Conservation (phyloP, 2,329 filamentous ascomycete genomes). For the Boeremia exigua region DNA sequence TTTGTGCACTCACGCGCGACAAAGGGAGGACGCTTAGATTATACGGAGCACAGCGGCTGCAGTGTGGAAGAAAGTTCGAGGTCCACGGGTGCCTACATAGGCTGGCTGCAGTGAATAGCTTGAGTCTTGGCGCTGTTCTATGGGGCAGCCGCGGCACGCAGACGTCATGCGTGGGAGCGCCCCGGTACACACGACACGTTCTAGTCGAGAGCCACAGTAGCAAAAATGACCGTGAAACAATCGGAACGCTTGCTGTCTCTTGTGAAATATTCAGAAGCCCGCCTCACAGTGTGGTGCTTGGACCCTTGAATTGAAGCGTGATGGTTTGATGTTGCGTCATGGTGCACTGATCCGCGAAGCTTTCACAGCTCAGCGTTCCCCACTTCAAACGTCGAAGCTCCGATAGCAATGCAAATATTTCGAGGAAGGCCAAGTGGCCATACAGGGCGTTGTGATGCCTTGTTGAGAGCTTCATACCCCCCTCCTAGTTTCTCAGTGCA, state of each 20-base stretch:
- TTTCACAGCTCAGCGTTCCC: slow-evolving; percentile 19
- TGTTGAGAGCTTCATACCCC: slow-evolving; percentile 19
- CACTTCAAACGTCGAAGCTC: slow-evolving; percentile 22
- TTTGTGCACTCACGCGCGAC: slow-evolving; percentile 1
- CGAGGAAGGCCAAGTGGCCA: slow-evolving; percentile 11
- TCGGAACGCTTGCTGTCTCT: background rate
- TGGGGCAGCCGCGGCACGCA: slow-evolving; percentile 12
- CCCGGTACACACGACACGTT: background rate
- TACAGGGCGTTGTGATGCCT: slow-evolving; percentile 5
- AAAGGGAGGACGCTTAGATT: background rate
- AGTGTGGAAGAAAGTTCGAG: slow-evolving; percentile 4
- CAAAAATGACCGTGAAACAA: background rate
- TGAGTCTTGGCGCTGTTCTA: slow-evolving; percentile 11
- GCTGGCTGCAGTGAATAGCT: slow-evolving; percentile 10
- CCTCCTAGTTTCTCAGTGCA: background rate
- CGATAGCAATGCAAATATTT: slow-evolving; percentile 26
- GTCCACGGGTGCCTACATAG: slow-evolving; percentile 10
- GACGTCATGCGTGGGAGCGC: slow-evolving; percentile 12
- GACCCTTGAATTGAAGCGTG: background rate
- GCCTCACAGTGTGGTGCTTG: slow-evolving; percentile 4
- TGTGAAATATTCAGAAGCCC: background rate
- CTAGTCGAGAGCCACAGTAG: background rate
- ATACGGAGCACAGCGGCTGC: slow-evolving; percentile 9
- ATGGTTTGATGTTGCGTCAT: slow-evolving; percentile 12
- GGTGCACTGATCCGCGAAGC: slow-evolving; percentile 15